These are phyloP conservation scores for Phytophthora sp. DNA, from an alignment of 352 stramenopile genomes.

Conservation along the genomic window DNA sequence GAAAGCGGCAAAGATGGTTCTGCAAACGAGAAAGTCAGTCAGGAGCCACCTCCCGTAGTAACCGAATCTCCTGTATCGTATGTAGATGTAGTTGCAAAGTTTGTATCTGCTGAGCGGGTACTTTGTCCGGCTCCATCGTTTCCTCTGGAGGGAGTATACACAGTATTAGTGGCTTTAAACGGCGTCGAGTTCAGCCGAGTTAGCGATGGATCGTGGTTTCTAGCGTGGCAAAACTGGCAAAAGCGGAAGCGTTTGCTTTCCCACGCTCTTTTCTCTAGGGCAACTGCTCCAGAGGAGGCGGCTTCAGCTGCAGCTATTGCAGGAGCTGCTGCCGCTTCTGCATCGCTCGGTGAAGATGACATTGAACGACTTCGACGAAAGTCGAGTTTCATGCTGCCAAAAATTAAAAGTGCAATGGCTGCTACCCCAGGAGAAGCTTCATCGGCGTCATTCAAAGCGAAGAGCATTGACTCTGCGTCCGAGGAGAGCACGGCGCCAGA, in stretches of 20 bases:
- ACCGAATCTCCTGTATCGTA: background rate
- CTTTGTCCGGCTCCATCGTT: slow-evolving; percentile 58
- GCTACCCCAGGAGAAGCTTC: slow-evolving; percentile 1
- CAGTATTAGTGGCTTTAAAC: slow-evolving; percentile 69
- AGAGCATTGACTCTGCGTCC: slow-evolving; percentile 14
- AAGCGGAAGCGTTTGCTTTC: slow-evolving; percentile 59
- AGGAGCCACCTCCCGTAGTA: background rate
- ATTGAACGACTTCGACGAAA: slow-evolving; percentile 39
- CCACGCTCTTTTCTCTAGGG: slow-evolving; percentile 42
- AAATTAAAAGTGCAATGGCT: slow-evolving; percentile 33
- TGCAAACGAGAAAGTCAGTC: background rate
- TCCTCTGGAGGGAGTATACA: slow-evolving; percentile 70
- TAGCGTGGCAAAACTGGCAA: slow-evolving; percentile 89
- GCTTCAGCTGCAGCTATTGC: slow-evolving; percentile 21
- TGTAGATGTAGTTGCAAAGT: slow-evolving; percentile 40
- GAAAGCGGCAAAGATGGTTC: background rate
- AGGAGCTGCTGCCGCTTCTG: slow-evolving; percentile 24
- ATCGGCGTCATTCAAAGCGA: background rate
- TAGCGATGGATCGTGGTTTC: slow-evolving; percentile 66
- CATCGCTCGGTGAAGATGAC: slow-evolving; percentile 28
- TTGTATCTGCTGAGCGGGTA: slow-evolving; percentile 54
- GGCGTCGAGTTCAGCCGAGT: slow-evolving; percentile 66
- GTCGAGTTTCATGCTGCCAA: slow-evolving; percentile 54
- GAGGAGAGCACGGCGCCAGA: slow-evolving; percentile 17
- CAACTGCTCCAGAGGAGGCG: slow-evolving; percentile 10